phyloP scores from a whole-genome alignment of 345 rosid species.

The Bruguiera parviflora region DNA sequence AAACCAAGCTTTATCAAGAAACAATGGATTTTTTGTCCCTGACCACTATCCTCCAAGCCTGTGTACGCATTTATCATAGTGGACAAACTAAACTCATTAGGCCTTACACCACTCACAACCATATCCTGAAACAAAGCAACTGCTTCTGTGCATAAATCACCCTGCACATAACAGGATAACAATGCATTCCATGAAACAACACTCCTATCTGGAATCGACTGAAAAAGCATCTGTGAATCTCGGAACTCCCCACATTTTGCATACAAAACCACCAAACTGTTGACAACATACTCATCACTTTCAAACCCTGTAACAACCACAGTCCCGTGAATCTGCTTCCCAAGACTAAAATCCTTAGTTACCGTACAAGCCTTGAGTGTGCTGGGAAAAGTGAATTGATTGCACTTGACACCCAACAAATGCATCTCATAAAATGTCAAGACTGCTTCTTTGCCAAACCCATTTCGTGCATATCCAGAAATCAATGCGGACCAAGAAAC shows the following conservation, averaged over 20 bases:
- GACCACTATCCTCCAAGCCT: conserved; percentile 39
- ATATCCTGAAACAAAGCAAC: conserved; percentile 43
- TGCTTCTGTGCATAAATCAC: conserved; percentile 38
- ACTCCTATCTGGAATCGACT: conserved; percentile 39
- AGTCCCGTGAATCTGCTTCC: conserved; percentile 56
- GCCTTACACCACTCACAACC: conserved; percentile 45
- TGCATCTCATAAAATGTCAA: conserved; percentile 40
- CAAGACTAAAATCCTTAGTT: conserved; percentile 38
- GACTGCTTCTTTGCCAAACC: conserved; percentile 41
- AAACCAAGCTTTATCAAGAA: conserved; percentile 50
- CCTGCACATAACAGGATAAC: conserved; percentile 52
- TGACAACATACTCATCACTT: conserved; percentile 52
- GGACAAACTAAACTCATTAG: conserved; percentile 61
- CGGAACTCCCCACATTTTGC: conserved; percentile 49
- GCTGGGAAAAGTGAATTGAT: conserved; percentile 55
- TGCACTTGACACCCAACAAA: conserved; percentile 46
- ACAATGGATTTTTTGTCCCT: conserved; percentile 50
- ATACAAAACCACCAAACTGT: conserved; percentile 54
- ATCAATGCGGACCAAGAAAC: conserved; percentile 67
- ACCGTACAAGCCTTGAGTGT: conserved; percentile 56
- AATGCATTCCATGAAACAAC: conserved; percentile 63
- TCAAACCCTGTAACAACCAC: conserved; percentile 52
- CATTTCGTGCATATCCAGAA: conserved; percentile 54
- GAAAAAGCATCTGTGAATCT: conserved; percentile 49
- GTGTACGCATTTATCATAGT: conserved; percentile 52